Percentiles rank a stretch among this genome's conserved stretches.
These are phyloP conservation scores for Hamamelis virginiana DNA, from an alignment of 164 flowering plant genomes.

Conservation along the genomic window DNA sequence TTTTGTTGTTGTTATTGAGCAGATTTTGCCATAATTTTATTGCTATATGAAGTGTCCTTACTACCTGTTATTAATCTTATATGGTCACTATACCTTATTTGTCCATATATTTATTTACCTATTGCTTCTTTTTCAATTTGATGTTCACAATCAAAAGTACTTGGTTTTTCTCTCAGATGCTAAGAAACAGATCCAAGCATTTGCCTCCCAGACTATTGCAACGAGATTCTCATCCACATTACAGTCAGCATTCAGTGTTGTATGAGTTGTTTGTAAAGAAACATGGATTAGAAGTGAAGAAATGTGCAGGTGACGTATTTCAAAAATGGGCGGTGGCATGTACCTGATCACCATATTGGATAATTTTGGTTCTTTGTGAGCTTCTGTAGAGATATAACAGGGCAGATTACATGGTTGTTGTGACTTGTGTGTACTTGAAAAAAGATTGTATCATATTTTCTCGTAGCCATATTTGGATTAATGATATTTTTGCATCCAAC, in stretches of 20 bases:
- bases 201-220: slow-evolving; percentile 80
- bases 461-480: background rate
- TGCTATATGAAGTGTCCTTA: no score
- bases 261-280: slow-evolving; percentile 30
- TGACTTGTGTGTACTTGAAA: background rate
- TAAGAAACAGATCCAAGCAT: slow-evolving; percentile 87
- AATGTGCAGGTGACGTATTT: background rate
- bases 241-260: slow-evolving; percentile 80
- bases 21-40: no score
- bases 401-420: background rate
- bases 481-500: background rate
- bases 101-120: background rate
- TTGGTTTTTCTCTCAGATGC: slow-evolving; percentile 60
- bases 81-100: no score
- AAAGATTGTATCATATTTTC: background rate
- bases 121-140: background rate
- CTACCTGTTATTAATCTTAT: no score
- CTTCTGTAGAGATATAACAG: background rate
- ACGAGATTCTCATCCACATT: slow-evolving; percentile 62
- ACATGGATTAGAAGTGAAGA: background rate
- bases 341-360: slow-evolving; percentile 10
- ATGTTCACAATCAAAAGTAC: background rate
- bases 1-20: no score
- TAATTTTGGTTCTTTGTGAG: background rate
- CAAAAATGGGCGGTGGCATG: background rate